Base-by-base conservation (phyloP, 805 yeast species). In the Nakazawaea peltata region DNA sequence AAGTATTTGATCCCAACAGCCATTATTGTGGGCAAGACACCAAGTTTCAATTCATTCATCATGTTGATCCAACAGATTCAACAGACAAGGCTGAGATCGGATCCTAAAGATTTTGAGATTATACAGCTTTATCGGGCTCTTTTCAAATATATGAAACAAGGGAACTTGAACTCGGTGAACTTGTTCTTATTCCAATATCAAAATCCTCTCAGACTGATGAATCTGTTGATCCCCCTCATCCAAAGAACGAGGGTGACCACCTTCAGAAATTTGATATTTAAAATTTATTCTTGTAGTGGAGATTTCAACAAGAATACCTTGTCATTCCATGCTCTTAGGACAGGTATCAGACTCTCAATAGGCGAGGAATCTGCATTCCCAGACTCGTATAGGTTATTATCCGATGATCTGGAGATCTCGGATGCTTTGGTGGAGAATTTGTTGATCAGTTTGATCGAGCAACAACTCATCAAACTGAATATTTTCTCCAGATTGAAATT, bases 381-480 rank as follows among this genome's bases (percentile, higher is more conserved):
- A 33, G 45, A 29, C 15, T 26, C 46, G 15, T 31, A 27, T 28
- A 23, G 19, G 44, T 53, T 8, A 59, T 67, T 68, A 6, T 23
- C 17, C 12, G 26, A 33, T 4, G 45, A 40, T 10, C 26, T 5
- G 2, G 21, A 39, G 2, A 36, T 56, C n/a, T 57, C 62, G 28
- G 74, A 70, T 40, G 32, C 46, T 11, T 54, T 67, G 26, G 61
- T 67, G 9, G 81, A 75, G 40, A 74, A 71, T 34, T 44, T 75
- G 6, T 50, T 74, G 30, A 57, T 70, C 11, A 53, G 71, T 2
- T 45, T 77, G n/a, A 66, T 72, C 27, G 79, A 72, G 41, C 71
- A 70, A 38, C 71, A 69, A 37, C 48, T 74, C 13, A 44, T 77
- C 24, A 71, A 66, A 41, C 81, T 77, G 0, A 75, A 74, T 39